Percentiles rank a stretch among this genome's conserved stretches.
Evolutionary conservation across 2,329 filamentous ascomycete species (phyloP).

Genomic region (Zymoseptoria tritici): DNA sequence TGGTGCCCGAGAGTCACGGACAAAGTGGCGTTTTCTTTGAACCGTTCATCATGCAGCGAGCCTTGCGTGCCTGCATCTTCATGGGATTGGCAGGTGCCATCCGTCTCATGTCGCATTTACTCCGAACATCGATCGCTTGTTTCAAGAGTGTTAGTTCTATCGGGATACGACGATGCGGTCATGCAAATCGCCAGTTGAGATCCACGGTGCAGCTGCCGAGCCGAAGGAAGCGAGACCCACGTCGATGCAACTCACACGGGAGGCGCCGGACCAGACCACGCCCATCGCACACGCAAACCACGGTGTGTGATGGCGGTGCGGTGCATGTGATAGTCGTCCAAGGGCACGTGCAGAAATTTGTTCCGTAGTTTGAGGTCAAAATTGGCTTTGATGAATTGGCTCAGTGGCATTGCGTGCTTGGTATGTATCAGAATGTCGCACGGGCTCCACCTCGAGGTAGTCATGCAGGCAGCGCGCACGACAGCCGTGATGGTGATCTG

Average conservation of each 20-base stretch:
- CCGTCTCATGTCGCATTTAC: not conserved
- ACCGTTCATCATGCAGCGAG: slow-evolving; percentile 1
- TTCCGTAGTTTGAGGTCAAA: not conserved
- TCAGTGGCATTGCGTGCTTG: not conserved
- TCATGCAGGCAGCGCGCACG: not conserved
- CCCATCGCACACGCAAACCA: not conserved
- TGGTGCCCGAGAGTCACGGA: not conserved
- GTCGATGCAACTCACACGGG: not conserved
- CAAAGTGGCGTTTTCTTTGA: not conserved
- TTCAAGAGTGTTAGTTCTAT: not conserved
- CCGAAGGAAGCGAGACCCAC: not conserved
- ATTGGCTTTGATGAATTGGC: not conserved
- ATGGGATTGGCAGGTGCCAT: not conserved
- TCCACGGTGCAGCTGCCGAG: not conserved
- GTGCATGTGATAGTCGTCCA: not conserved
- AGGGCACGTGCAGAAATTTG: not conserved
- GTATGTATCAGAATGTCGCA: not conserved
- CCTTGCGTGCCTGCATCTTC: not conserved
- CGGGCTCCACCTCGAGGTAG: not conserved
- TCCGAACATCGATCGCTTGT: not conserved
- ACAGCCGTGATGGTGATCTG: not conserved
- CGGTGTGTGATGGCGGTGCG: not conserved
- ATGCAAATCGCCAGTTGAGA: not conserved
- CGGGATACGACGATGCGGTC: not conserved
- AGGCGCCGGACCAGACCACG: not conserved